phyloP scores from a whole-genome alignment of 495 filamentous ascomycete genomes.

The Podospora pseudoanserina region DNA sequence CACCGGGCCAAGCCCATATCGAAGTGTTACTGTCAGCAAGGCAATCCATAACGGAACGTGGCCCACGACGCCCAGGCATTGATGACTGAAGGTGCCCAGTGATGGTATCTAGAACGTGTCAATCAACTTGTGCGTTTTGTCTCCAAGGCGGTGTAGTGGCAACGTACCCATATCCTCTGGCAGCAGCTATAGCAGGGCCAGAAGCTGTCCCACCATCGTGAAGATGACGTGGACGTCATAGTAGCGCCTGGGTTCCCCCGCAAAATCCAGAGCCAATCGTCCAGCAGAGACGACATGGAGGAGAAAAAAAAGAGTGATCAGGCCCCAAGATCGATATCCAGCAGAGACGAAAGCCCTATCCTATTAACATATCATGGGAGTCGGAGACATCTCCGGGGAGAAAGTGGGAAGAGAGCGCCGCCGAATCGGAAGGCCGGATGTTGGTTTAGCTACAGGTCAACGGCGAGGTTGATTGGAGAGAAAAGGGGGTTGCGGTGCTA shows the following conservation, averaged over 20 bases:
- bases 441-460: background rate
- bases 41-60: conserved; percentile 31
- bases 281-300: background rate
- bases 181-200: conserved; percentile 36
- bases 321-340: background rate
- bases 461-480: background rate
- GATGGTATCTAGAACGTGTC: conserved; percentile 27
- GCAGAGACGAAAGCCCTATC: background rate
- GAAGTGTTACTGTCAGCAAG: conserved; percentile 24
- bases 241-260: background rate
- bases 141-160: conserved; percentile 3
- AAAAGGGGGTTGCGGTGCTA: background rate
- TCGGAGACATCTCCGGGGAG: background rate
- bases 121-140: background rate
- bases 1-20: conserved; percentile 25
- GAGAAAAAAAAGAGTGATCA: background rate
- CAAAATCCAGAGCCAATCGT: background rate
- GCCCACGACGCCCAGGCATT: conserved; percentile 31
- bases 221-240: conserved; percentile 2
- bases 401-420: background rate
- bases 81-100: conserved; percentile 25
- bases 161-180: conserved; percentile 28
- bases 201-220: conserved; percentile 13
- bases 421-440: background rate
- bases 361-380: background rate